Evolutionary conservation across 768 basidiomycete species (phyloP).

Genomic region (Cyathus striatus): DNA sequence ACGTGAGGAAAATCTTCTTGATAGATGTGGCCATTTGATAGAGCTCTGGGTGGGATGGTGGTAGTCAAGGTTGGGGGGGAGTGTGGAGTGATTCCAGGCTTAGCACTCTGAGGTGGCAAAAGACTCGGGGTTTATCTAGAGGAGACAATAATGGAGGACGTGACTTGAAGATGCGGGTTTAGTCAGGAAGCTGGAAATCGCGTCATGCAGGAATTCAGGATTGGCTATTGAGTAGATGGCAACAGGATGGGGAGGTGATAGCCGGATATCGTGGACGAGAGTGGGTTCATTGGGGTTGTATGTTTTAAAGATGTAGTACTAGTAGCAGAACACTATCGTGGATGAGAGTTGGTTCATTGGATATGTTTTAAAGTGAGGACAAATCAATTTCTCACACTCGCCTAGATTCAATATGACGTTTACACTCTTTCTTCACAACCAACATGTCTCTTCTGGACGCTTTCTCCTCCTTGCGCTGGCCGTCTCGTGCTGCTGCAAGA

Average conservation of each 20-base stretch:
- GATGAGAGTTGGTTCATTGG: no score
- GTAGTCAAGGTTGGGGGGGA: no score
- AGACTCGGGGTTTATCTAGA: neutral
- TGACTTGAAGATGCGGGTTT: neutral
- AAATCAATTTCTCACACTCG: neutral
- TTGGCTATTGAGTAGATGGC: neutral
- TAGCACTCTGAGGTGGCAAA: no score
- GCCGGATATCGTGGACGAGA: neutral
- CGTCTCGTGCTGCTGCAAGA: constrained; percentile 27
- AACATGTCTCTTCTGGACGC: constrained; percentile 1
- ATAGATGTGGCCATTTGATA: constrained; percentile 8
- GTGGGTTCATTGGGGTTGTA: neutral
- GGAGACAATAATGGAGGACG: neutral
- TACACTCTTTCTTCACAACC: neutral
- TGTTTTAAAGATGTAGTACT: no score
- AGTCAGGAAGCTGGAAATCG: constrained; percentile 1
- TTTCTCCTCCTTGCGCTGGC: constrained; percentile 31
- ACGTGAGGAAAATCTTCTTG: constrained; percentile 58
- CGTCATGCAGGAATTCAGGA: neutral
- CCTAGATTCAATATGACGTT: neutral
- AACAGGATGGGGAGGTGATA: neutral
- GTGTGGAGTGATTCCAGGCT: no score
- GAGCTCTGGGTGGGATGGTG: neutral
- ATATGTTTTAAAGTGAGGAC: no score
- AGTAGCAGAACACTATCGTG: no score